Conservation (phyloP, 495 filamentous ascomycete genomes). For the Physcia stellaris region DNA sequence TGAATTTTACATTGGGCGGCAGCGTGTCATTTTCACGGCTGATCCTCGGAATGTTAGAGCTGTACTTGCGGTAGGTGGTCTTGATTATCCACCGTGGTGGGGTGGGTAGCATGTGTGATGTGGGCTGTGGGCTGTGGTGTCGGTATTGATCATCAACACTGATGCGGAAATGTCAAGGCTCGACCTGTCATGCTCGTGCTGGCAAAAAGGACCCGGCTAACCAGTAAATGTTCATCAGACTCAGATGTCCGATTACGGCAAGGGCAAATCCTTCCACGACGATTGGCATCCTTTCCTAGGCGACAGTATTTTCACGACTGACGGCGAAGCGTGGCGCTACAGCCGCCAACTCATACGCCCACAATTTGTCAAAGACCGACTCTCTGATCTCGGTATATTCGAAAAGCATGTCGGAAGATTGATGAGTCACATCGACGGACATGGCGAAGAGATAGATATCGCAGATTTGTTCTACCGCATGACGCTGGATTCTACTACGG, state of each 20-base stretch:
- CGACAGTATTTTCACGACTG: conserved; percentile 67
- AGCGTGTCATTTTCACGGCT: conserved; percentile 43
- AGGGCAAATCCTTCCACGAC: conserved; percentile 52
- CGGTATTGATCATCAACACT: too few relatives aligned
- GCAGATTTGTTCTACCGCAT: conserved; percentile 27
- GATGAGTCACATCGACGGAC: conserved; percentile 43
- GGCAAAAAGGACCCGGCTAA: too few relatives aligned
- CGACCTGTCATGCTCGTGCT: too few relatives aligned
- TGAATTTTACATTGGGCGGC: conserved; percentile 42
- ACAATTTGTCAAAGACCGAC: conserved; percentile 70
- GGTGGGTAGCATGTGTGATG: too few relatives aligned
- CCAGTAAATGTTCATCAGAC: too few relatives aligned
- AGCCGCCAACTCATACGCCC: conserved; percentile 68
- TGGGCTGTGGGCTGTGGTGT: too few relatives aligned
- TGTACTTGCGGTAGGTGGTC: conserved; percentile 64
- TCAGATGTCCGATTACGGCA: conserved; percentile 55
- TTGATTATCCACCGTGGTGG: too few relatives aligned
- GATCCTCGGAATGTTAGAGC: conserved; percentile 62
- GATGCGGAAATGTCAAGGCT: too few relatives aligned
- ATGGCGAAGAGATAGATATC: conserved; percentile 30
- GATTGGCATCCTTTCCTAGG: conserved; percentile 65
- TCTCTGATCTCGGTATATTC: conserved; percentile 67
- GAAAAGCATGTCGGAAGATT: conserved; percentile 62
- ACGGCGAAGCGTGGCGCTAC: conserved; percentile 59
- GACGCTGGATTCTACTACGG: conserved; percentile 71